Evolutionary conservation across 2,329 filamentous ascomycete genomes (phyloP), one percentile per base, ranked within the genome.

Genomic region (Pseudogymnoascus sp.): DNA sequence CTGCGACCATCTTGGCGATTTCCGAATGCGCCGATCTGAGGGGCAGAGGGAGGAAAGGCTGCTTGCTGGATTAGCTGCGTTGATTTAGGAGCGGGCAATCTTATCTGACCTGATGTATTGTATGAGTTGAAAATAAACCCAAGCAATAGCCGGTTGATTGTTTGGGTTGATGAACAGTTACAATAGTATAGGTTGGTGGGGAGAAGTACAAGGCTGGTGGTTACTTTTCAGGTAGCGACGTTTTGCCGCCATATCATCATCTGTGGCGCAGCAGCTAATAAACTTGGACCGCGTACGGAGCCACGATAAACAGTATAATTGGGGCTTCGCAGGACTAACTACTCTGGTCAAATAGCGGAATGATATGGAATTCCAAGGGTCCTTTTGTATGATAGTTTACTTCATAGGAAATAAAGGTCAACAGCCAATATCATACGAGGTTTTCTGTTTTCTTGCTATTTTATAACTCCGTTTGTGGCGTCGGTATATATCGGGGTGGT

Each of bases 1-100:
- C 91, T 71, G 89, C 89, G 70, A 94, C 91, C 91, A 95, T 95
- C 55, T 59, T 59, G 55, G 55, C 55, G 45, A 52, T 52, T 52
- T 52, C 45, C 26, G 45, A 52, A 52, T 52, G 45, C 45, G 45
- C 45, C 45, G 45, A 52, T 52, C 6, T 52, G 45, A 31, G 45
- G 45, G 45, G 45, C 26, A 52, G n/a, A 52, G 45, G 26, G 31
- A 6, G 45, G n/a, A 52, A 19, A 12, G 45, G 26, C 45, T 52
- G 26, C 31, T 31, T n/a, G 45, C 26, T 7, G 45, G 26, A 2
- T 31, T 31, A 52, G 45, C 31, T 14, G 31, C 4, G 45, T 31
- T 31, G n/a, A 8, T 19, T 52, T 7, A 31, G 1, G 45, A 19
- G 45, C 26, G 26, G n/a, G 26, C n/a, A 52, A 31, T 16, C 26